Conservation (phyloP, 2,329 filamentous ascomycete species). For the Calonectria crousiana region DNA sequence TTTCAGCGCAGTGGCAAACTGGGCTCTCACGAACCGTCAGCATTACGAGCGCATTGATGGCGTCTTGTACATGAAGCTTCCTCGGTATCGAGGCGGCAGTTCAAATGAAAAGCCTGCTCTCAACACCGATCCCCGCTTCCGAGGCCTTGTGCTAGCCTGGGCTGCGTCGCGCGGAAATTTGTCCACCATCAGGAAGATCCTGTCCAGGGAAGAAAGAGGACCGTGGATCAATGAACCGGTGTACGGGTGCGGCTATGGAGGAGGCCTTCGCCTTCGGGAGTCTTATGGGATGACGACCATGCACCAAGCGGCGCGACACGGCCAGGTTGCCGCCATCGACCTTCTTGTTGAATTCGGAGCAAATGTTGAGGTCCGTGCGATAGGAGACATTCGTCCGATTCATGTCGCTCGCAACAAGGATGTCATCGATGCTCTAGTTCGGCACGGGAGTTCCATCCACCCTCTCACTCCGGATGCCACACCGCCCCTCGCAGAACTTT, state of each 20-base stretch:
- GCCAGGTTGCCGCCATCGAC: conserved; percentile 7
- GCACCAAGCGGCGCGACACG: conserved; percentile 20
- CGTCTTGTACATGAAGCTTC: conserved; percentile 11
- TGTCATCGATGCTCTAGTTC: conserved; percentile 13
- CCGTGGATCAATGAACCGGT: conserved; percentile 22
- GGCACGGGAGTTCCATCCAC: conserved; percentile 15
- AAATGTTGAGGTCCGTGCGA: neutral
- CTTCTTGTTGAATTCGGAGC: conserved; percentile 16
- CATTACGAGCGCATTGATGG: neutral
- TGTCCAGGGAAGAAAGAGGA: neutral
- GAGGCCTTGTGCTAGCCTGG: conserved; percentile 14
- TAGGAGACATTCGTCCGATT: conserved; percentile 13
- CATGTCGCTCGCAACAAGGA: conserved; percentile 13
- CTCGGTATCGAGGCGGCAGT: neutral
- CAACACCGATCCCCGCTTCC: conserved; percentile 3
- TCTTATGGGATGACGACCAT: conserved; percentile 20
- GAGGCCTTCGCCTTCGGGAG: neutral
- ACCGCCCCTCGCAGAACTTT: neutral
- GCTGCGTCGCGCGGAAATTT: conserved; percentile 14
- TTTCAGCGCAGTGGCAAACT: conserved; percentile 11
- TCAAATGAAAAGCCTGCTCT: neutral
- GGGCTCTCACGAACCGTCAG: neutral
- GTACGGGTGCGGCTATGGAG: conserved; percentile 1
- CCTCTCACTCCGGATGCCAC: neutral
- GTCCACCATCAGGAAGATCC: neutral